Conservation (phyloP, 257 asterid genomes). For the Solanum sparsipilum region DNA sequence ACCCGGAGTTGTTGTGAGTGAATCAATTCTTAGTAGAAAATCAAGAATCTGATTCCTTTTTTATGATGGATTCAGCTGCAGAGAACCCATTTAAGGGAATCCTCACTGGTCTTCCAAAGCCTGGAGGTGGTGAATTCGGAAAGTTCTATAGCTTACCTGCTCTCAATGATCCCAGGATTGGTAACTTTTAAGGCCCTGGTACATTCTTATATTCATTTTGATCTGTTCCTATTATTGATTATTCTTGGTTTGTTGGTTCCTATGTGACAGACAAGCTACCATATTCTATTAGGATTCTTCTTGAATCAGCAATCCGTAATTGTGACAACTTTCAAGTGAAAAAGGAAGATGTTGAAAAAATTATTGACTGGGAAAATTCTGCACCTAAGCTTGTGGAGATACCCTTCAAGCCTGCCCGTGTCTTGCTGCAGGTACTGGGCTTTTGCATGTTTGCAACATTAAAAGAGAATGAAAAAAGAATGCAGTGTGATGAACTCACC, state of each 20-base stretch:
- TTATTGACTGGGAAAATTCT: conserved; percentile 83
- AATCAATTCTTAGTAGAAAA: not conserved
- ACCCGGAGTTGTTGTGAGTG: not conserved
- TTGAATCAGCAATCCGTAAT: conserved; percentile 91
- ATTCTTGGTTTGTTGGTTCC: not conserved
- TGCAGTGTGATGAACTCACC: not conserved
- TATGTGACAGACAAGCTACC: conserved; percentile 73
- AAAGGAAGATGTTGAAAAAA: conserved; percentile 85
- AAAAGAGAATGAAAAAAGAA: not conserved
- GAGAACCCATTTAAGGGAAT: conserved; percentile 74
- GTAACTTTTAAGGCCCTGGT: conserved; percentile 14
- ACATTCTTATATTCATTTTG: not conserved
- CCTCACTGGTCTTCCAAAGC: conserved; percentile 72
- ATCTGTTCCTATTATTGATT: not conserved
- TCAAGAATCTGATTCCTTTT: not conserved
- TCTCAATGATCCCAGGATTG: conserved; percentile 78
- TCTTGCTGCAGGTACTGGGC: conserved; percentile 68
- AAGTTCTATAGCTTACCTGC: conserved; percentile 86
- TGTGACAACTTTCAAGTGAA: conserved; percentile 92
- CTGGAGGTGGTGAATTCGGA: conserved; percentile 92
- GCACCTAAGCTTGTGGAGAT: conserved; percentile 85
- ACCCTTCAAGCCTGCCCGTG: conserved; percentile 98
- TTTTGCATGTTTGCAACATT: not conserved
- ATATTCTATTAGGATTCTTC: conserved; percentile 81
- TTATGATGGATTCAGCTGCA: conserved; percentile 43